A percentile compares a stretch with the other conserved stretches of the same genome.
These are phyloP conservation scores for Plasmodium vivax DNA, from an alignment of 169 alveolate genomes.

Conservation along the genomic window DNA sequence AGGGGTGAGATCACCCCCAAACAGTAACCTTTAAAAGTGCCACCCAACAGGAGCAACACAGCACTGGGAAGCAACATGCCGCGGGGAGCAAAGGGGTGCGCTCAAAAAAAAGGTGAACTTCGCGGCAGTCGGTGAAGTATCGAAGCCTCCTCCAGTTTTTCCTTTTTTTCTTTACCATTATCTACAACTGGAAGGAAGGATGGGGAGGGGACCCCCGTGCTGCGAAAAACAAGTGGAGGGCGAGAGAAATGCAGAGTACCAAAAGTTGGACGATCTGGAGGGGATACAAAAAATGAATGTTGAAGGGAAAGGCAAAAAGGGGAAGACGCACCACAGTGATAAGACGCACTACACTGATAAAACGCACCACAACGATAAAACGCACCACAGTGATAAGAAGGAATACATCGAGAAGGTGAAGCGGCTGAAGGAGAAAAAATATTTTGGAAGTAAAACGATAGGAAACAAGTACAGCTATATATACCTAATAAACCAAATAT, in stretches of 20 bases:
- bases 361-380: not conserved
- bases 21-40: not conserved
- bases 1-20: not conserved
- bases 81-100: not conserved
- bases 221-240: not conserved
- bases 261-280: not conserved
- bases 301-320: not conserved
- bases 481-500: conserved; percentile 69
- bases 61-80: not conserved
- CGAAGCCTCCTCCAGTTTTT: not conserved
- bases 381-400: not conserved
- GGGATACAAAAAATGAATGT: not conserved
- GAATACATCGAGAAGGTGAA: conserved; percentile 59
- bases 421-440: conserved; percentile 50
- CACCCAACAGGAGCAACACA: not conserved
- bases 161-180: no score
- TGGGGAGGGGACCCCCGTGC: not conserved
- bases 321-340: not conserved
- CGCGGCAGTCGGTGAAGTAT: not conserved
- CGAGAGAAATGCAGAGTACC: not conserved
- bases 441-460: conserved; percentile 69
- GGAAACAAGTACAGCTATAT: conserved; percentile 52
- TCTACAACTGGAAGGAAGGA: not conserved
- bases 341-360: not conserved
- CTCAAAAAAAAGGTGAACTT: not conserved